Evolutionary conservation across 306 rosid species (phyloP).

Genomic region (Vigna angularis): DNA sequence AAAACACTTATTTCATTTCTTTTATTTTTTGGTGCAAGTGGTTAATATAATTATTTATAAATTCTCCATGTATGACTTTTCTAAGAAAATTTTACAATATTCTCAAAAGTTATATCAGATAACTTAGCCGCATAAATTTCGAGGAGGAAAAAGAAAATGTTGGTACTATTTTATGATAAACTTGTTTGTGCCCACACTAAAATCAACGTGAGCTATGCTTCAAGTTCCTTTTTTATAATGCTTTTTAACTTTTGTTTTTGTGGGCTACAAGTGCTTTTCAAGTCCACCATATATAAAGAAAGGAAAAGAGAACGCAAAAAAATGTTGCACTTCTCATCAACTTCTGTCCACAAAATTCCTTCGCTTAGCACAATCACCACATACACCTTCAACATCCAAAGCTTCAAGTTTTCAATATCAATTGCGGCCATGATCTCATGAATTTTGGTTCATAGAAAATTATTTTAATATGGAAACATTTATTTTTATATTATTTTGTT

Average conservation of each 20-base stretch:
- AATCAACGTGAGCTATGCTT: neutral
- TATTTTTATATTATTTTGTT: too few species aligned
- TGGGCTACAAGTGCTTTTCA: conserved; percentile 16
- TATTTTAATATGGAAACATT: too few species aligned
- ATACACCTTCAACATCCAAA: conserved; percentile 28
- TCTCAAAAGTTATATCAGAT: neutral
- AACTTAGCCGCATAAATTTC: neutral
- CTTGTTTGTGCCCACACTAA: neutral
- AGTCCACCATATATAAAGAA: conserved; percentile 40
- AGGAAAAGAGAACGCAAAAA: neutral
- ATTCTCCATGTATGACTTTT: neutral
- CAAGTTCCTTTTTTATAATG: conserved; percentile 1
- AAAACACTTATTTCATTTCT: too few species aligned
- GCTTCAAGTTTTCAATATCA: conserved; percentile 22
- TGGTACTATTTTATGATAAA: neutral
- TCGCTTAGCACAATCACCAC: neutral
- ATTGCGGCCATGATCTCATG: neutral
- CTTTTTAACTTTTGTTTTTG: neutral
- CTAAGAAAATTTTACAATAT: neutral
- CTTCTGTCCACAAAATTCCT: conserved; percentile 45
- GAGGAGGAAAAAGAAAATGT: neutral
- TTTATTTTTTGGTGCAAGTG: too few species aligned
- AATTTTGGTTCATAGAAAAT: too few species aligned
- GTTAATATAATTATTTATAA: neutral
- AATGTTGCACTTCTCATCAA: conserved; percentile 9